phyloP scores from a whole-genome alignment of 2,329 filamentous ascomycete genomes.

The Exophiala phaeomuriformis region DNA sequence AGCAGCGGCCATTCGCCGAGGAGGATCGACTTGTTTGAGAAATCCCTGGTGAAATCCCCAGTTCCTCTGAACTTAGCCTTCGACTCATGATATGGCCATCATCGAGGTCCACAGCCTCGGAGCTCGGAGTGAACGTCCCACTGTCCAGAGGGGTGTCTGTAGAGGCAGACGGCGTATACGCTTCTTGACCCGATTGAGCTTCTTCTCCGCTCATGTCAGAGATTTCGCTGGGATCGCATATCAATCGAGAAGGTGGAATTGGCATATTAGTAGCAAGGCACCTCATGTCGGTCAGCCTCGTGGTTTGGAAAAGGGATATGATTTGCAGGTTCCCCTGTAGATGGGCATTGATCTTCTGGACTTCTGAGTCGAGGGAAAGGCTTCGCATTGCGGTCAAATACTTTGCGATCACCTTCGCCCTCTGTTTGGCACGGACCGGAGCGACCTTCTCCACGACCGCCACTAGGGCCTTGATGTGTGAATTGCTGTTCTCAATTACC shows the following conservation, averaged over 20 bases:
- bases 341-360: neutral
- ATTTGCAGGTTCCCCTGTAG: neutral
- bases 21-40: neutral
- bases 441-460: neutral
- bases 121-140: too few species aligned
- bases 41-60: too few species aligned
- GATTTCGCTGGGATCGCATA: too few species aligned
- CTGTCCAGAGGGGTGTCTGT: too few species aligned
- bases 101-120: too few species aligned
- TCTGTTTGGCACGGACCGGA: neutral
- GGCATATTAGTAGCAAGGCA: too few species aligned
- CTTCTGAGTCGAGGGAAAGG: neutral
- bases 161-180: too few species aligned
- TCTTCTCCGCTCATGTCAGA: too few species aligned
- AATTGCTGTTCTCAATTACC: neutral
- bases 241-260: too few species aligned
- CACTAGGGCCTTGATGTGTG: neutral
- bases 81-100: too few species aligned
- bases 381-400: neutral
- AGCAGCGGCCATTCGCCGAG: neutral
- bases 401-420: neutral
- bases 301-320: constrained; percentile 1
- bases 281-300: neutral
- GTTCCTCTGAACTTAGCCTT: too few species aligned
- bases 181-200: too few species aligned